Conservation (phyloP, 2,329 filamentous ascomycete genomes). For the Aspergillaceae sp. region DNA sequence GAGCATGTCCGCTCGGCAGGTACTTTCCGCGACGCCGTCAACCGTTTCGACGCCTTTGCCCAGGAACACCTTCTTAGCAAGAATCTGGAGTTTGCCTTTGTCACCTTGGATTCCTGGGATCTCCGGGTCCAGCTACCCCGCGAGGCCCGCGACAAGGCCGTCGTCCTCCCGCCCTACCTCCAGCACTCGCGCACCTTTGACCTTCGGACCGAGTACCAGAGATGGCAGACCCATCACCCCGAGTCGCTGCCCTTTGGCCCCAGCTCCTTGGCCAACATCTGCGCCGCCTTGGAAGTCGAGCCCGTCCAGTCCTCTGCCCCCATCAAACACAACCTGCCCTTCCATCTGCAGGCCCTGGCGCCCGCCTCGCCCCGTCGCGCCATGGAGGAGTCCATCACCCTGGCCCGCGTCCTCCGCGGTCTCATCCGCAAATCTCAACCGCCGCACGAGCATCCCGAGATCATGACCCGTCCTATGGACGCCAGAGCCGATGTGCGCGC, state of each 20-base stretch:
- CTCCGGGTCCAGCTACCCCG: slow-evolving; percentile 93
- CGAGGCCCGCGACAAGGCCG: slow-evolving; percentile 95
- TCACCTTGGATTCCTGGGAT: slow-evolving; percentile 97
- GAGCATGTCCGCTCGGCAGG: slow-evolving; percentile 97
- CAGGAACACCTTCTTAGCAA: slow-evolving; percentile 83
- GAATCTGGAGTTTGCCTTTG: slow-evolving; percentile 94
- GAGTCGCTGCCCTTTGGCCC: slow-evolving; percentile 95
- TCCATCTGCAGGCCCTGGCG: slow-evolving; percentile 91
- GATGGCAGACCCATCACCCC: slow-evolving; percentile 97
- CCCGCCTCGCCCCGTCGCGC: slow-evolving; percentile 91
- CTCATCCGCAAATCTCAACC: slow-evolving; percentile 95
- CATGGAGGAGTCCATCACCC: slow-evolving; percentile 94
- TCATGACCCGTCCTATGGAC: slow-evolving; percentile 91
- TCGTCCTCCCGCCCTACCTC: slow-evolving; percentile 90
- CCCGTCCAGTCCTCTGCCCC: slow-evolving; percentile 94
- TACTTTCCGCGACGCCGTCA: slow-evolving; percentile 93
- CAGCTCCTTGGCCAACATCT: slow-evolving; percentile 93
- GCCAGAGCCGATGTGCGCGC: slow-evolving; percentile 91
- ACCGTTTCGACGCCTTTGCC: slow-evolving; percentile 88
- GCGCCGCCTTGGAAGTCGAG: slow-evolving; percentile 94
- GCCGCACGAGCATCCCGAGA: slow-evolving; percentile 84
- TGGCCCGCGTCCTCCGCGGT: slow-evolving; percentile 83
- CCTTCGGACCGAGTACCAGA: slow-evolving; percentile 91
- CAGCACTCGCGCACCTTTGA: slow-evolving; percentile 98
- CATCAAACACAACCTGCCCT: slow-evolving; percentile 97